A percentile compares a stretch with the other conserved stretches of the same genome.
Evolutionary conservation across 768 basidiomycete genomes (phyloP).

Genomic region (Leccinum olivaceopallidum): DNA sequence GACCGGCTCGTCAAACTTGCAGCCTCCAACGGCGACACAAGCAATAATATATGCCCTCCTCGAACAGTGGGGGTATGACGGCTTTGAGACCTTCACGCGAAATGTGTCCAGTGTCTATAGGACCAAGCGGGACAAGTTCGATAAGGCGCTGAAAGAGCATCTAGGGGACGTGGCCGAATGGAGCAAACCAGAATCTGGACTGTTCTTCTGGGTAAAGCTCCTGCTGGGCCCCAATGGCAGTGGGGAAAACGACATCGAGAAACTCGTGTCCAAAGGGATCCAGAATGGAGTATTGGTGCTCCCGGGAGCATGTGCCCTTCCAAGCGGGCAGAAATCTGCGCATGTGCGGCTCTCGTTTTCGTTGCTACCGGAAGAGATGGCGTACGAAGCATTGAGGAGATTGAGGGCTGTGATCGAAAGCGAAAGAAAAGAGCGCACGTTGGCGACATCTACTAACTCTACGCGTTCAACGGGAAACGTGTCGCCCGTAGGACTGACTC

Average conservation of each 20-base stretch:
- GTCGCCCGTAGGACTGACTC: neutral
- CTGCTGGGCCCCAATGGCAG: constrained; percentile 36
- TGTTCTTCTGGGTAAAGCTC: constrained; percentile 52
- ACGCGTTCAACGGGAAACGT: neutral
- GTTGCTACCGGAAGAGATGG: constrained; percentile 52
- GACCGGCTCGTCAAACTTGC: constrained; percentile 70
- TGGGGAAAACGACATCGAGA: constrained; percentile 58
- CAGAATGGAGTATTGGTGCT: constrained; percentile 78
- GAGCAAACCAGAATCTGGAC: constrained; percentile 45
- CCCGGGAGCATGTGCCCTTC: constrained; percentile 76
- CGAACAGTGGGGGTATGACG: constrained; percentile 70
- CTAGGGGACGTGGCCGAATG: constrained; percentile 71
- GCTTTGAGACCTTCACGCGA: constrained; percentile 63
- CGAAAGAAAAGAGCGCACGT: constrained; percentile 9
- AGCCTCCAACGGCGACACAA: constrained; percentile 59
- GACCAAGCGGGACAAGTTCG: constrained; percentile 69
- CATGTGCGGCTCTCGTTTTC: constrained; percentile 80
- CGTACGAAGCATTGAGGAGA: constrained; percentile 65
- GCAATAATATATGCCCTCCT: constrained; percentile 53
- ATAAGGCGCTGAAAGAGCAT: constrained; percentile 65
- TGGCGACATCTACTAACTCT: neutral
- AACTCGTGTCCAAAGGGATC: constrained; percentile 63
- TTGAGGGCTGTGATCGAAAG: constrained; percentile 40
- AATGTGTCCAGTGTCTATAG: constrained; percentile 64
- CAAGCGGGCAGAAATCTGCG: constrained; percentile 60